Base-by-base conservation (phyloP, 2,329 filamentous ascomycete species). In the Phialophora tarda region DNA sequence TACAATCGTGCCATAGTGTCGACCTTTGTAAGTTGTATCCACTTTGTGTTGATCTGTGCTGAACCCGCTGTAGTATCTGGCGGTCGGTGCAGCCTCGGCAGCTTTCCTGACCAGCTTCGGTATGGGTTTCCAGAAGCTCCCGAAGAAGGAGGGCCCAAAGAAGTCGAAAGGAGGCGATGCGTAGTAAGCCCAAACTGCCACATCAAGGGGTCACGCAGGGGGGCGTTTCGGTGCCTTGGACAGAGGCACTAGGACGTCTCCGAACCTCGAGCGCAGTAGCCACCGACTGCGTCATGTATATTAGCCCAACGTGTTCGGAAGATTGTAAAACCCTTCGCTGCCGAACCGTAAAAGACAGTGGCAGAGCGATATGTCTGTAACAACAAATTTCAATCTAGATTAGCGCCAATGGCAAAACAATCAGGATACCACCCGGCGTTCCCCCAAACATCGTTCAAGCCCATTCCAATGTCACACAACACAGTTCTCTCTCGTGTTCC, bases 1-100 rank as follows among this genome's bases (percentile, higher is more conserved):
- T 73, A 72, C 47, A 72, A 68, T 44, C 59, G 60, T 24, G 68
- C 70, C 1, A 53, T 73, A 7, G 56, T 61, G 17, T 44, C 51
- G 17, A 67, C 65, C 11, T 71, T 71, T 58, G 65, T 67, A 55
- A 64, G 65, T 64, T 53, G 28, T 0, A 28, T 14, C 26, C 11
- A 30, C 26, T 1, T 11, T n/a, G 4, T 50, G 28, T 12, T 50
- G 7, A 12, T 21, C 17, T 28, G 14, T 34, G 48, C 59, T 61
- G 48, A 61, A 4, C n/a, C 14, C 54, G 47, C 28, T 8, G 4
- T 11, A 61, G 59, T 61, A 61, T 54, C 32, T 61, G 0, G 59
- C 59, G 1, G 59, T 61, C 4, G 59, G 59, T 4, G 59, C 47
- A 24, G 41, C 59, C 7, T 54, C 47, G 3, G 59, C 59, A 4